Evolutionary conservation across 129 eudicot genomes (phyloP).

Genomic region (Scalesia atractyloides): DNA sequence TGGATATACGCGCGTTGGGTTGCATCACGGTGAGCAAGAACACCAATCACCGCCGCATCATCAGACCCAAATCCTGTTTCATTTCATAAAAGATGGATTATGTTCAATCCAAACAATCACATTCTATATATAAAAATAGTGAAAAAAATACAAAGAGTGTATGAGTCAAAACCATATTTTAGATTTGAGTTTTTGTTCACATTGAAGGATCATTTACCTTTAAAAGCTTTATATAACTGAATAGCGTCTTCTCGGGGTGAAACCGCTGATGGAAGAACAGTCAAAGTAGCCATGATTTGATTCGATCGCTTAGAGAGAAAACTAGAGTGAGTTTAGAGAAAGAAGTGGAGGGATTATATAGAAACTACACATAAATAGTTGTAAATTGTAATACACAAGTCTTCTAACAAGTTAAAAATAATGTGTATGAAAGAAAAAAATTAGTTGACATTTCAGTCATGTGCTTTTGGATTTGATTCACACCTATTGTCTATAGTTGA

Average conservation of each 20-base stretch:
- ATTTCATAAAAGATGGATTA: not conserved
- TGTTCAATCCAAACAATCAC: not conserved
- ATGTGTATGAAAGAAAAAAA: too few relatives aligned
- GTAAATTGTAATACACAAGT: too few relatives aligned
- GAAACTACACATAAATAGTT: not conserved
- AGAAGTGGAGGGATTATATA: not conserved
- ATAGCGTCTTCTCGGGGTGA: slow-evolving; percentile 50
- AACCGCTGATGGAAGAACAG: slow-evolving; percentile 34
- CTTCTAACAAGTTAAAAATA: too few relatives aligned
- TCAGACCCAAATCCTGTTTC: slow-evolving; percentile 53
- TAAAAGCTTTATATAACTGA: slow-evolving; percentile 47
- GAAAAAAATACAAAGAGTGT: too few relatives aligned
- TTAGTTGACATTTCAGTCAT: too few relatives aligned
- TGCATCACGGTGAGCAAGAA: slow-evolving; percentile 52
- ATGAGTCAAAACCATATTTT: too few relatives aligned
- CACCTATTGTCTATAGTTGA: too few relatives aligned
- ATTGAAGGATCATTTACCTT: slow-evolving; percentile 31
- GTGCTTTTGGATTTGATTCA: too few relatives aligned
- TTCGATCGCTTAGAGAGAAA: not conserved
- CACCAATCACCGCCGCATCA: slow-evolving; percentile 39
- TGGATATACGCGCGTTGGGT: slow-evolving; percentile 44
- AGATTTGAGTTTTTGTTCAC: not conserved
- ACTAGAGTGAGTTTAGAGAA: slow-evolving; percentile 10
- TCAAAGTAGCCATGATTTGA: slow-evolving; percentile 39
- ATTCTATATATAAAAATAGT: not conserved